Conservation (phyloP, 2,329 filamentous ascomycete species). For the Talaromyces sp. region DNA sequence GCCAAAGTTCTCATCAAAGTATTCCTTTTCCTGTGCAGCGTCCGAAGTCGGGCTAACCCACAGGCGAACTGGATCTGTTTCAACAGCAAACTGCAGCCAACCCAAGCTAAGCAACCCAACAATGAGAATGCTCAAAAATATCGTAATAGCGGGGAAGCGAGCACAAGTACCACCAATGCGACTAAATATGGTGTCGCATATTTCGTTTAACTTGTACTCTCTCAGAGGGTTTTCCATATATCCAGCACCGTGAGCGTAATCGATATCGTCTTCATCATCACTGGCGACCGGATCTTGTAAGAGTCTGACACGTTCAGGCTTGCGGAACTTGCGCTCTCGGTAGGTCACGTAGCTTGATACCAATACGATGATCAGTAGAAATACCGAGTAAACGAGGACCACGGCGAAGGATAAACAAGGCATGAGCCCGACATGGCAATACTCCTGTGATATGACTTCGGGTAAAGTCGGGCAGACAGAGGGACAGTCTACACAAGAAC, state of each 20-base stretch:
- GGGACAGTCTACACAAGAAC: constrained; percentile 89
- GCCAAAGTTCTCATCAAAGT: constrained; percentile 89
- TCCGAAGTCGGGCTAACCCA: constrained; percentile 96
- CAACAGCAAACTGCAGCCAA: constrained; percentile 83
- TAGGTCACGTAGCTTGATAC: constrained; percentile 71
- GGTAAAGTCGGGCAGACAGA: constrained; percentile 78
- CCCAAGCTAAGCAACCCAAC: constrained; percentile 77
- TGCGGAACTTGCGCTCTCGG: constrained; percentile 64
- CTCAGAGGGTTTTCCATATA: constrained; percentile 73
- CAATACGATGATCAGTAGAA: constrained; percentile 62
- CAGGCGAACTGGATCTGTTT: constrained; percentile 80
- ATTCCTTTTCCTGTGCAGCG: constrained; percentile 86
- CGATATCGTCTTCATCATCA: constrained; percentile 91
- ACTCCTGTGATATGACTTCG: constrained; percentile 60
- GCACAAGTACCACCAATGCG: constrained; percentile 75
- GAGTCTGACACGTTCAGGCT: constrained; percentile 76
- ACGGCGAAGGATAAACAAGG: constrained; percentile 92
- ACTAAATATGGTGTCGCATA: constrained; percentile 74
- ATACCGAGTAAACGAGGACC: constrained; percentile 74
- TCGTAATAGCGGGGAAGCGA: constrained; percentile 77
- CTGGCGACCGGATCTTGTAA: constrained; percentile 77
- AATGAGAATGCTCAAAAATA: constrained; percentile 65
- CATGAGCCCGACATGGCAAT: constrained; percentile 79
- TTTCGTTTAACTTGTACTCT: constrained; percentile 76
- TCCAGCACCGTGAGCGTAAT: constrained; percentile 68